Evolutionary conservation across 2,329 filamentous ascomycete species (phyloP).

Genomic region (Fusarium agapanthi): DNA sequence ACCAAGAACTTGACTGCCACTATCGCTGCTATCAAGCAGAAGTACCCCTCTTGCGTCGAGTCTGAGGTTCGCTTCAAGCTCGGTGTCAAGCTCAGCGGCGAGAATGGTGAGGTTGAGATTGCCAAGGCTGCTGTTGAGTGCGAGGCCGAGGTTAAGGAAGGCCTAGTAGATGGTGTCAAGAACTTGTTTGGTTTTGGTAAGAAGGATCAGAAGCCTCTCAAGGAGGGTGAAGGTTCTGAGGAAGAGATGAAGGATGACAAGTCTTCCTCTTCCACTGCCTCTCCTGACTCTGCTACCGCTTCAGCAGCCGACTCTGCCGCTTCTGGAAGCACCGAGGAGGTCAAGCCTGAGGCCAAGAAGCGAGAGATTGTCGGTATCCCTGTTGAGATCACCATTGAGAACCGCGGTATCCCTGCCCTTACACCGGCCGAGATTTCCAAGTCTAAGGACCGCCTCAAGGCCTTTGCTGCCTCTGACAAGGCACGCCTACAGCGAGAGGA

Average conservation of each 20-base stretch:
- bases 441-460: constrained; percentile 75
- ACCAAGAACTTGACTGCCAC: constrained; percentile 89
- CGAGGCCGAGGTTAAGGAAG: constrained; percentile 82
- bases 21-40: constrained; percentile 79
- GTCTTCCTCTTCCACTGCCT: constrained; percentile 35
- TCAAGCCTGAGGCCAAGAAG: constrained; percentile 65
- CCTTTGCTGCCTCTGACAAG: constrained; percentile 87
- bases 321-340: constrained; percentile 55
- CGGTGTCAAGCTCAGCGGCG: constrained; percentile 73
- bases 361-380: constrained; percentile 67
- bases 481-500: constrained; percentile 82
- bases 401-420: constrained; percentile 59
- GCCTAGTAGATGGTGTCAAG: constrained; percentile 92
- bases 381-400: constrained; percentile 59
- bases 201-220: constrained; percentile 78
- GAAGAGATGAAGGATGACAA: constrained; percentile 56
- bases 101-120: constrained; percentile 84
- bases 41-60: constrained; percentile 75
- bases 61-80: constrained; percentile 84
- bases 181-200: constrained; percentile 94
- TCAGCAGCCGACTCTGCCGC: constrained; percentile 52
- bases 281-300: constrained; percentile 40
- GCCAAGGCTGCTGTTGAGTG: constrained; percentile 82
- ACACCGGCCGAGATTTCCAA: constrained; percentile 59
- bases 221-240: constrained; percentile 50